These are phyloP conservation scores for Leucogyrophana mollusca DNA, from an alignment of 768 basidiomycete genomes.

Conservation along the genomic window DNA sequence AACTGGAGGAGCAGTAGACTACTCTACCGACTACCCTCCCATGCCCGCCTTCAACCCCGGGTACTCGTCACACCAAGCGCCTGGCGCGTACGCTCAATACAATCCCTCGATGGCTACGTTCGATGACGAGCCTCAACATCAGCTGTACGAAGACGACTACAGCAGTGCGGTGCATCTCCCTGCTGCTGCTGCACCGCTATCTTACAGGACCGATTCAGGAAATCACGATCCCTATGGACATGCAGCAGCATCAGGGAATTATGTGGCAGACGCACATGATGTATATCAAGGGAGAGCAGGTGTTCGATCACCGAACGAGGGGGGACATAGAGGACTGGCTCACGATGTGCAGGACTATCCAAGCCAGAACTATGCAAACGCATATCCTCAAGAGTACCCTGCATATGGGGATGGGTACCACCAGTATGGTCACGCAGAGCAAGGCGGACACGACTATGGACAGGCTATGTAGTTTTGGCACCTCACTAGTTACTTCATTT, in stretches of 20 bases:
- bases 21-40: slow-evolving; percentile 50
- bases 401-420: slow-evolving; percentile 24
- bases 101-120: slow-evolving; percentile 59
- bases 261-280: slow-evolving; percentile 48
- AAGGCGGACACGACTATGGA: slow-evolving; percentile 28
- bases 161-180: slow-evolving; percentile 63
- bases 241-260: slow-evolving; percentile 21
- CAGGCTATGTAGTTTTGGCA: slow-evolving; percentile 27
- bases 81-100: slow-evolving; percentile 52
- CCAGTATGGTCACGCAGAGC: slow-evolving; percentile 28
- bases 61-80: slow-evolving; percentile 57
- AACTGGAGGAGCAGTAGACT: slow-evolving; percentile 40
- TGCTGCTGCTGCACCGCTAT: slow-evolving; percentile 56
- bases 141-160: slow-evolving; percentile 66
- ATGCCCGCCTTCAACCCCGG: slow-evolving; percentile 75
- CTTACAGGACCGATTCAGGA: slow-evolving; percentile 34
- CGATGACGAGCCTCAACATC: slow-evolving; percentile 49
- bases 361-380: slow-evolving; percentile 23
- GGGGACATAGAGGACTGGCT: slow-evolving; percentile 29
- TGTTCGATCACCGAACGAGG: slow-evolving; percentile 30
- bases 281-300: slow-evolving; percentile 52
- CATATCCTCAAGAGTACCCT: slow-evolving; percentile 27
- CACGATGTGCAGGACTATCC: slow-evolving; percentile 40
- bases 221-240: slow-evolving; percentile 17
- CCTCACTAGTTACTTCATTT: slow-evolving; percentile 10